Evolutionary conservation across 2,329 filamentous ascomycete genomes (phyloP), one percentile per base, ranked within the genome.

Genomic region (Pestalotiopsis sp.): DNA sequence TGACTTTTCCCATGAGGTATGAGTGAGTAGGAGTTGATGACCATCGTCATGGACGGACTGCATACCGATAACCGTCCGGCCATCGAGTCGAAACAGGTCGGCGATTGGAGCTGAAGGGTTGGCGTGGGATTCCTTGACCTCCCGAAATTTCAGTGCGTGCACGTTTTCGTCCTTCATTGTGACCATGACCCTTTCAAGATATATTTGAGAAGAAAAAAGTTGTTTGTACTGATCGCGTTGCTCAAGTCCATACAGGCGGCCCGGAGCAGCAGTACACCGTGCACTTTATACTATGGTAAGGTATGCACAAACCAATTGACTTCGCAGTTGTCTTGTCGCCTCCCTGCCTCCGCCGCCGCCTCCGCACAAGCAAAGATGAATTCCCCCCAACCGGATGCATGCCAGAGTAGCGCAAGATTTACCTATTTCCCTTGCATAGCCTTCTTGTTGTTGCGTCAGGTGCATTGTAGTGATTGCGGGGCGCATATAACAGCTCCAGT

Each of bases 61-160:
- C 58, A 12, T 39, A 71, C 72, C 63, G 7, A 73, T 31, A 31
- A 72, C 66, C 13, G 71, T 72, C 5, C 72, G 65, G 3, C 58
- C 66, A 52, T 72, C 72, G 4, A 73, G 68, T 12, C 71, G 64
- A 63, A 73, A 73, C 14, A 70, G 58, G 36, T 68, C 41, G 1
- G 60, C 58, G 5, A 69, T 56, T 5, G 63, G 45, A 36, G 56
- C 56, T 4, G 59, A 57, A 45, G 68, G 52, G 14, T 56, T 38
- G 2, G 59, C 65, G 4, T 69, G 69, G 27, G 65, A 52, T n/a
- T 57, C n/a, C 41, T 70, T 69, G 3, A 61, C 66, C 57, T 70
- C 68, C 1, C 69, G 67, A 45, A 56, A 68, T 57, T 69, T 65
- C 17, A 23, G 31, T 38, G 27, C 66, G 38, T 68, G 68, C n/a